Base-by-base conservation (phyloP, 2,329 filamentous ascomycete species). In the Colletotrichum lini region DNA sequence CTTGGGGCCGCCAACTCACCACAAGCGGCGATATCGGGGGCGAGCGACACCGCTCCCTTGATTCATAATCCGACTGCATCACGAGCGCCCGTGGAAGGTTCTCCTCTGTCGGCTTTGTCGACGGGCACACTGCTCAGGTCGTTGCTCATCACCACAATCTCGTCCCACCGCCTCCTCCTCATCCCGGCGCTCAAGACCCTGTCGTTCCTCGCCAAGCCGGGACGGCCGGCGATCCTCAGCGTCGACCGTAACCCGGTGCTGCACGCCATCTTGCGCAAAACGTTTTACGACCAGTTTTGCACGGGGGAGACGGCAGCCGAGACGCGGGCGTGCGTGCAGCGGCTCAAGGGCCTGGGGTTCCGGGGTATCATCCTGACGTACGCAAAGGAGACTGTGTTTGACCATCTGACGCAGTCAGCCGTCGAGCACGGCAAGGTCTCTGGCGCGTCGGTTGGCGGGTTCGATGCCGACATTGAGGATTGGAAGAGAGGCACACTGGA, bases 291-390 rank as follows among this genome's bases (percentile, higher is more conserved):
- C 47, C 88, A 90, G 65, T 90, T 89, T 78, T 90, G 88, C 73
- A 85, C 86, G 0, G 88, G 88, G 1, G 85, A 86, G 75, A 85
- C 82, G 35, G 78, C 79, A 15, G 76, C 78, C 0, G 84, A 89
- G 77, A 84, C 88, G 0, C 79, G 79, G n/a, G 76, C 76, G 21
- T 84, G 81, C 0, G 82, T 84, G 65, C 78, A 79, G 12, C 78
- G 82, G n/a, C 74, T 88, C 35, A 82, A 85, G 58, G 76, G 81
- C 9, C 80, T 89, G 59, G 88, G 88, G 0, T 89, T 88, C 75
- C 80, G 82, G 16, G 88, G 87, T 4, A 84, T 88, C n/a, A 88
- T 90, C 12, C 81, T 90, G 15, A 88, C 89, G 63, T 89, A 87
- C 71, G 87, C 87, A 2, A 79, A 78, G 12, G 81, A 83, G 64